phyloP scores from a whole-genome alignment of 257 asterid species.

The Solanum appendiculatum region DNA sequence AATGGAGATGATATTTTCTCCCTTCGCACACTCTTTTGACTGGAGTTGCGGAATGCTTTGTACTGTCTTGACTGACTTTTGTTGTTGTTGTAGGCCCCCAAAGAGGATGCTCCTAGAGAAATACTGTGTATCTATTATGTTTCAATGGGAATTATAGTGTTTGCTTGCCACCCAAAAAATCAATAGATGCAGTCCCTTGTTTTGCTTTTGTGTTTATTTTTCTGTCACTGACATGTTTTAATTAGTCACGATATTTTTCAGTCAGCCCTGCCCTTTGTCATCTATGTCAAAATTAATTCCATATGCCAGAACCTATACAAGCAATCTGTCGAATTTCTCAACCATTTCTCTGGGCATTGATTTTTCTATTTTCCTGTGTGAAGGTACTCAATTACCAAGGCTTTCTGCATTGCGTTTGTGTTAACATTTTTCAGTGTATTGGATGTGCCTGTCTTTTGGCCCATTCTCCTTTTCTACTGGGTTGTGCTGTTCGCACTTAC shows the following conservation, averaged over 20 bases:
- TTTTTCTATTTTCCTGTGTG: neutral
- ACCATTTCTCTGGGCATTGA: neutral
- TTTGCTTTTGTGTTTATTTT: neutral
- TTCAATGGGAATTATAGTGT: neutral
- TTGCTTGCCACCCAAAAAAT: neutral
- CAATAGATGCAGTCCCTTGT: neutral
- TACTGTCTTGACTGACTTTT: neutral
- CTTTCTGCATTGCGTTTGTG: conserved; percentile 42
- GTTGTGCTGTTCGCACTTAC: conserved; percentile 36
- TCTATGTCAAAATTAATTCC: neutral
- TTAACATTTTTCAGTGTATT: conserved; percentile 41
- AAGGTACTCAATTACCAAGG: conserved; percentile 56
- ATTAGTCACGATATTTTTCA: neutral
- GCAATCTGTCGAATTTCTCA: neutral
- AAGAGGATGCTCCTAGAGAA: neutral
- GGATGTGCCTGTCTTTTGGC: conserved; percentile 68
- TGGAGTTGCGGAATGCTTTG: neutral
- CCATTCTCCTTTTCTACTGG: conserved; percentile 66
- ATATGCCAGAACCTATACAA: neutral
- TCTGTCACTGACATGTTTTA: neutral
- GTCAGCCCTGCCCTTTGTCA: neutral
- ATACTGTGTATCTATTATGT: neutral
- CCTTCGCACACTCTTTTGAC: neutral
- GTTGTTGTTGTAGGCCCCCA: neutral
- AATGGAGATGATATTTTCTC: neutral